phyloP scores from a whole-genome alignment of 495 filamentous ascomycete genomes.

The Lophiostoma macrostomum region DNA sequence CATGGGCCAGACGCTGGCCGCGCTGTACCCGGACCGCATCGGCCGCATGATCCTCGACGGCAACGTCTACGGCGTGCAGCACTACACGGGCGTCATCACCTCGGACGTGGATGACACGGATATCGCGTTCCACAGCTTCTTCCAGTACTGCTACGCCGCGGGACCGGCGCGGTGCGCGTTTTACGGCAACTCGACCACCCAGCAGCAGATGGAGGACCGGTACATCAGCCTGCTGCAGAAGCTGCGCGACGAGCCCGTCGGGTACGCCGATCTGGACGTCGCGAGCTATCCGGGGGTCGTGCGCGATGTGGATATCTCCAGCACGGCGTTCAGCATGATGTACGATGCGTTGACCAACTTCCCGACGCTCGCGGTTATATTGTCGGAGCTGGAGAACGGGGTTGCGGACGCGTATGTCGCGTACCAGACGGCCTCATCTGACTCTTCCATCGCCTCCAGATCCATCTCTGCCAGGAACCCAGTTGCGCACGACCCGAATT shows the following conservation, averaged over 20 bases:
- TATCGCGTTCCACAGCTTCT: conserved; percentile 52
- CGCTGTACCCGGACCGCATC: conserved; percentile 52
- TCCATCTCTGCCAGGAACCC: too few relatives aligned
- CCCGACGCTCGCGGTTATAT: conserved; percentile 50
- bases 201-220: conserved; percentile 43
- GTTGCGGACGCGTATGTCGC: too few relatives aligned
- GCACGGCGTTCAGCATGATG: conserved; percentile 45
- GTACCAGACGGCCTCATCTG: too few relatives aligned
- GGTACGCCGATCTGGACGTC: conserved; percentile 40
- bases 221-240: not conserved
- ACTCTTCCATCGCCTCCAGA: too few relatives aligned
- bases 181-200: conserved; percentile 29
- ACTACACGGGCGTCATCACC: conserved; percentile 22
- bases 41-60: conserved; percentile 51
- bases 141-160: conserved; percentile 50
- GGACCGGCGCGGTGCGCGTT: conserved; percentile 7
- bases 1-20: conserved; percentile 46
- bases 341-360: conserved; percentile 61
- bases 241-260: conserved; percentile 43
- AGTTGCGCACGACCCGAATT: too few relatives aligned
- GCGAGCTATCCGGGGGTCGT: conserved; percentile 16
- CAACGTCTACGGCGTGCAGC: conserved; percentile 46
- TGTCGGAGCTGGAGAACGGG: conserved; percentile 53
- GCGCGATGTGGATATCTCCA: conserved; percentile 31
- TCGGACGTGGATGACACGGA: conserved; percentile 35